Evolutionary conservation across 208 protist species (phyloP), one percentile per base, ranked within the genome.

Genomic region (Cochliopodium minus): DNA sequence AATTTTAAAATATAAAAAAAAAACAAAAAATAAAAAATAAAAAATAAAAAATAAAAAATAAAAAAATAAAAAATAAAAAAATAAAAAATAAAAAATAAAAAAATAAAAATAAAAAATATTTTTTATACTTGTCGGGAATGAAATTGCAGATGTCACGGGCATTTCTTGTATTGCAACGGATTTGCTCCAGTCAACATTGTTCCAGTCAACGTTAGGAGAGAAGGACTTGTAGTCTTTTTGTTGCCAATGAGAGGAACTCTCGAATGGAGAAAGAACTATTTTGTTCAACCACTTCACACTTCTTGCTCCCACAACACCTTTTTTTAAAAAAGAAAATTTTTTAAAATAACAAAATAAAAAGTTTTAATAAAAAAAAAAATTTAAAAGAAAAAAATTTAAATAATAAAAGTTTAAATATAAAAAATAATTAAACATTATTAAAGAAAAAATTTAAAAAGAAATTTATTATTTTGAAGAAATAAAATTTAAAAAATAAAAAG

Each of bases 191-290:
- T 69, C 55, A 10, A 49, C 34, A 34, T 68, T 65, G 6, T 79
- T 54, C 33, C 67, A 67, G 40, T 79, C 72, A n/a, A 74, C 61
- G 25, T 64, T 72, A 3, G 78, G 71, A 20, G 64, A 57, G 52
- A 81, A 79, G 50, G 57, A 70, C 63, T 87, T 87, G 74, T 87
- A 87, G 61, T 84, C 78, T 25, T 81, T 71, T 57, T 79, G 69
- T 69, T 87, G 78, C 77, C 76, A 87, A 20, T 74, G 50, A 4
- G 61, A 64, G 20, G 73, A 36, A 29, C 68, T 62, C 55, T 87
- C 81, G 29, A 67, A 53, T 4, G 69, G 40, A 35, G 59, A 47
- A n/a, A 76, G 43, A 13, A 54, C 55, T 20, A 86, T 70, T 9
- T 60, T 62, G 34, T 62, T 50, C 2, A 87, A 61, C 71, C 79